Evolutionary conservation across 495 filamentous ascomycete genomes (phyloP).

Genomic region (Tuber borchii): DNA sequence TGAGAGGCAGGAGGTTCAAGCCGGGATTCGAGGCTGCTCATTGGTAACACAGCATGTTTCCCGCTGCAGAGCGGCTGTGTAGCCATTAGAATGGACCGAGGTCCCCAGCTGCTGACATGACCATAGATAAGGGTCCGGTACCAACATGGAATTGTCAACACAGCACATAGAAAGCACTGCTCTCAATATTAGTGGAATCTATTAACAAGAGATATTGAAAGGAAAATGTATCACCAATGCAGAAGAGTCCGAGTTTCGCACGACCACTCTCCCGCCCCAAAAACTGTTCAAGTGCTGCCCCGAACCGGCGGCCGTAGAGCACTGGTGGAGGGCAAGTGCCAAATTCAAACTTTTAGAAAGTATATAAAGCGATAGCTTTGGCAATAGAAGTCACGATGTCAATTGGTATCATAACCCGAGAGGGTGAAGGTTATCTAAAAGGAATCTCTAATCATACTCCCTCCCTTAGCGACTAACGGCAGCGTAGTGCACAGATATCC

Average conservation of each 20-base stretch:
- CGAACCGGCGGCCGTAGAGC: neutral
- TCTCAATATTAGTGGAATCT: neutral
- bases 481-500: neutral
- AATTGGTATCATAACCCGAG: neutral
- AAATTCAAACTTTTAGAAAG: neutral
- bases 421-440: neutral
- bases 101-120: neutral
- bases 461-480: neutral
- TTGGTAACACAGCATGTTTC: neutral
- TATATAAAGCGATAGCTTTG: neutral
- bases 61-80: neutral
- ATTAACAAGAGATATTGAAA: neutral
- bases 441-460: neutral
- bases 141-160: neutral
- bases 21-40: neutral
- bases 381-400: neutral
- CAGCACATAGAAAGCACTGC: neutral
- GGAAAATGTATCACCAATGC: neutral
- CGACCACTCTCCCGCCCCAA: neutral
- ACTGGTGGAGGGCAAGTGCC: neutral
- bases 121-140: neutral
- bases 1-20: neutral
- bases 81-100: neutral
- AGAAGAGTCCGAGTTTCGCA: neutral
- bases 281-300: neutral